These are phyloP conservation scores for Dactylis glomerata DNA, from an alignment of 176 grass and related monocot genomes.

Conservation along the genomic window DNA sequence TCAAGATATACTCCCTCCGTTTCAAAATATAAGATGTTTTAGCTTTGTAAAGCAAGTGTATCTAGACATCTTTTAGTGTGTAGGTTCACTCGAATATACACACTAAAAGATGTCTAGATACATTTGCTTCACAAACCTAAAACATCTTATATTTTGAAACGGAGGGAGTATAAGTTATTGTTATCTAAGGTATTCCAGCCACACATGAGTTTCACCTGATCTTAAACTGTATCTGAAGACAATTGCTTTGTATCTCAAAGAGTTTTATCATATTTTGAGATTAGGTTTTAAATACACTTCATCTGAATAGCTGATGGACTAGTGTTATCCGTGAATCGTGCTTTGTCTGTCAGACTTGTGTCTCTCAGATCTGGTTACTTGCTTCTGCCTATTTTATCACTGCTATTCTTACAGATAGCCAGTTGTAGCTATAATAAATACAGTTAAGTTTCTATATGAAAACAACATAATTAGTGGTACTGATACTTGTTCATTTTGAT, in stretches of 20 bases:
- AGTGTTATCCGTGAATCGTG: not conserved
- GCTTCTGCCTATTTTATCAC: not conserved
- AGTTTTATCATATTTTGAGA: not conserved
- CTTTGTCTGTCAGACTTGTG: not conserved
- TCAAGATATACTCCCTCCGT: not conserved
- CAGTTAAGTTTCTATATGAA: not conserved
- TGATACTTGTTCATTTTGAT: constrained; percentile 18
- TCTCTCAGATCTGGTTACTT: not conserved
- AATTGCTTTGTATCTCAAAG: not conserved
- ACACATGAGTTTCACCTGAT: not conserved
- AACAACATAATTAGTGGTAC: not conserved
- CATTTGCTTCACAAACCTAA: no score
- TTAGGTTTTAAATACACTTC: not conserved
- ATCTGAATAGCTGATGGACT: not conserved
- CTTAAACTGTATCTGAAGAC: no score
- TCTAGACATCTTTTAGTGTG: no score
- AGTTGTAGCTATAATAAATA: not conserved
- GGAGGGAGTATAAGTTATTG: no score
- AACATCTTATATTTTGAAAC: no score
- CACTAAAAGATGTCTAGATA: no score
- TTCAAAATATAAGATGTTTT: no score
- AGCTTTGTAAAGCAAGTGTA: no score
- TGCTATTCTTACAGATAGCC: not conserved
- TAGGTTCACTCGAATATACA: no score
- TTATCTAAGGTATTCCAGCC: not conserved